Evolutionary conservation across 169 alveolate species (phyloP).

Genomic region (Plasmodium reichenowi): DNA sequence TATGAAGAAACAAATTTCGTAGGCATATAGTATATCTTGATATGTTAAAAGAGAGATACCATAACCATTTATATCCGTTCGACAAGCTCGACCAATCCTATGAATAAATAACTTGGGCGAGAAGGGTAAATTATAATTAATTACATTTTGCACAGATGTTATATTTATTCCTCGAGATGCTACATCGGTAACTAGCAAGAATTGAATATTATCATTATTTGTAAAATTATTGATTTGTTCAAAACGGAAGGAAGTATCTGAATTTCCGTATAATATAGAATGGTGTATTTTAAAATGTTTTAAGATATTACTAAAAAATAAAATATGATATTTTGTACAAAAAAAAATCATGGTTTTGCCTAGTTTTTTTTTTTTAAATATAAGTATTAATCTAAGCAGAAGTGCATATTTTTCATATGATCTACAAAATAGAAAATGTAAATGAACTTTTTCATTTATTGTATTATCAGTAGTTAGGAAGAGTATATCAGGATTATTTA

Average conservation of each 20-base stretch:
- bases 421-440: slow-evolving; percentile 83
- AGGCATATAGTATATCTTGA: slow-evolving; percentile 87
- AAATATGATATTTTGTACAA: slow-evolving; percentile 93
- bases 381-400: slow-evolving; percentile 84
- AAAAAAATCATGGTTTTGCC: slow-evolving; percentile 90
- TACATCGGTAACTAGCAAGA: slow-evolving; percentile 98
- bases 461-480: slow-evolving; percentile 90
- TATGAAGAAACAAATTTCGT: slow-evolving; percentile 67
- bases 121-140: slow-evolving; percentile 98
- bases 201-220: slow-evolving; percentile 82
- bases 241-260: slow-evolving; percentile 90
- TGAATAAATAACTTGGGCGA: slow-evolving; percentile 97
- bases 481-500: slow-evolving; percentile 92
- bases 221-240: slow-evolving; percentile 86
- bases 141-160: slow-evolving; percentile 96
- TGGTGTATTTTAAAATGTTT: slow-evolving; percentile 79
- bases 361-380: slow-evolving; percentile 78
- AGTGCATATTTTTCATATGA: slow-evolving; percentile 90
- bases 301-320: slow-evolving; percentile 86
- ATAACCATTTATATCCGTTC: slow-evolving; percentile 95
- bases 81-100: slow-evolving; percentile 99
- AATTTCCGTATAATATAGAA: slow-evolving; percentile 88
- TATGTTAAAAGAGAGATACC: slow-evolving; percentile 91
- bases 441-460: slow-evolving; percentile 83
- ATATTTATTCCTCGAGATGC: slow-evolving; percentile 99